phyloP scores from a whole-genome alignment of 2,329 filamentous ascomycete species.

The Aspergillus hortae region DNA sequence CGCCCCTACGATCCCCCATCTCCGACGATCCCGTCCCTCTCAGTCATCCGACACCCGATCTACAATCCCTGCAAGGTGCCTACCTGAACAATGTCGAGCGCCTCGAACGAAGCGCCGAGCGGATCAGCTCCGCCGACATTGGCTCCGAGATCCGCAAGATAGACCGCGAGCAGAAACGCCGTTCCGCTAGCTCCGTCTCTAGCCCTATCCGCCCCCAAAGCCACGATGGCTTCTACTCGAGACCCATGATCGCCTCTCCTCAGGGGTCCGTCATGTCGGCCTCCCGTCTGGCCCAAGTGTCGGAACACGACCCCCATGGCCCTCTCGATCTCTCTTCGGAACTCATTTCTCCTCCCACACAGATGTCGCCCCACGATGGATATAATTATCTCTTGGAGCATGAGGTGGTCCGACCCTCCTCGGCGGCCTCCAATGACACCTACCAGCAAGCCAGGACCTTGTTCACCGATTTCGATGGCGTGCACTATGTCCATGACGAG shows the following conservation, averaged over 20 bases:
- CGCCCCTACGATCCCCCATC: slow-evolving; percentile 36
- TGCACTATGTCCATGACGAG: slow-evolving; percentile 39
- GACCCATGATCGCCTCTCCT: slow-evolving; percentile 35
- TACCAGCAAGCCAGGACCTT: slow-evolving; percentile 42
- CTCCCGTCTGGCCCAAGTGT: slow-evolving; percentile 37
- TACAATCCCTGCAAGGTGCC: slow-evolving; percentile 49
- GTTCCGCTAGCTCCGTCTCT: slow-evolving; percentile 40
- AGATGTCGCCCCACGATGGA: slow-evolving; percentile 9
- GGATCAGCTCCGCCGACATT: slow-evolving; percentile 44
- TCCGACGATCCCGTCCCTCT: slow-evolving; percentile 42
- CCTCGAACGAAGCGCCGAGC: slow-evolving; percentile 47
- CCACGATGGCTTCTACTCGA: slow-evolving; percentile 39
- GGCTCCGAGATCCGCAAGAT: slow-evolving; percentile 44
- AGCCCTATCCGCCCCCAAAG: slow-evolving; percentile 38
- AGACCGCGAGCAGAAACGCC: slow-evolving; percentile 43
- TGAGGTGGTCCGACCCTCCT: slow-evolving; percentile 26
- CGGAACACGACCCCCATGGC: slow-evolving; percentile 38
- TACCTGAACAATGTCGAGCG: slow-evolving; percentile 49
- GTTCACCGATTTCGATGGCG: slow-evolving; percentile 50
- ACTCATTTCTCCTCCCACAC: slow-evolving; percentile 14
- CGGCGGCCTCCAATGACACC: slow-evolving; percentile 45
- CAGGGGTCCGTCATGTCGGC: slow-evolving; percentile 41
- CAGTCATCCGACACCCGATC: slow-evolving; percentile 47
- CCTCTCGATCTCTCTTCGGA: slow-evolving; percentile 10
- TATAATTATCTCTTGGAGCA: slow-evolving; percentile 10